phyloP scores from a whole-genome alignment of 805 yeast genomes.

The Pichia pseudocactophila region DNA sequence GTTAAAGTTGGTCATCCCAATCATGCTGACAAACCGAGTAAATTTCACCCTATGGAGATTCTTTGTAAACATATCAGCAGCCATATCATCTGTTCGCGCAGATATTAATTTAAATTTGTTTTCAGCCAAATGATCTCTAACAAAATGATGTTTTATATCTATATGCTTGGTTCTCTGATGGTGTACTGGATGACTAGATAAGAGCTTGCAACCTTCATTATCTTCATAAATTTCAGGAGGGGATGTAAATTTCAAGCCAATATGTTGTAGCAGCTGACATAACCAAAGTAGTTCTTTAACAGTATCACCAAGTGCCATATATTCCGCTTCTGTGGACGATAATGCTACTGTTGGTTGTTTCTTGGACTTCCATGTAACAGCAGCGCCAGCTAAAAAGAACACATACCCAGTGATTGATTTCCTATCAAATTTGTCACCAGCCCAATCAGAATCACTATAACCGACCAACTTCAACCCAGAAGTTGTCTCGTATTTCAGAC shows the following conservation, averaged over 20 bases:
- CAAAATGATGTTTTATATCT: slow-evolving; percentile 3
- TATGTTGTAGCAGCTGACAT: neutral
- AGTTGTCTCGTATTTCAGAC: neutral
- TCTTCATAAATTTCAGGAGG: slow-evolving; percentile 1
- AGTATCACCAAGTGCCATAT: slow-evolving; percentile 2
- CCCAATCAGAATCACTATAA: slow-evolving; percentile 13
- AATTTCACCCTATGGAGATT: neutral
- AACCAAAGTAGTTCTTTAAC: slow-evolving; percentile 1
- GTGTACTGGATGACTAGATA: slow-evolving; percentile 1
- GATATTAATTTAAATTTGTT: neutral
- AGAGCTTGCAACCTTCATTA: slow-evolving; percentile 2
- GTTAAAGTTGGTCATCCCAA: neutral
- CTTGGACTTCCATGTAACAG: slow-evolving; percentile 1
- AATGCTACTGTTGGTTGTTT: slow-evolving; percentile 1
- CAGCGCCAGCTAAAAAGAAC: slow-evolving; percentile 3
- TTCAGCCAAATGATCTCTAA: neutral
- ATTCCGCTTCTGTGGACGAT: neutral
- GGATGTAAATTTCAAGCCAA: neutral
- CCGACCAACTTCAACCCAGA: neutral
- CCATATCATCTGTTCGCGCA: neutral
- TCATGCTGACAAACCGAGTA: neutral
- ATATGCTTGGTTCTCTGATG: slow-evolving; percentile 6
- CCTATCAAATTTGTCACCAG: slow-evolving; percentile 7
- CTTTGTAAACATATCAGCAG: neutral
- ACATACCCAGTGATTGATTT: slow-evolving; percentile 10